Evolutionary conservation across 768 basidiomycete genomes (phyloP).

Genomic region (Gloeostereum incarnatum): DNA sequence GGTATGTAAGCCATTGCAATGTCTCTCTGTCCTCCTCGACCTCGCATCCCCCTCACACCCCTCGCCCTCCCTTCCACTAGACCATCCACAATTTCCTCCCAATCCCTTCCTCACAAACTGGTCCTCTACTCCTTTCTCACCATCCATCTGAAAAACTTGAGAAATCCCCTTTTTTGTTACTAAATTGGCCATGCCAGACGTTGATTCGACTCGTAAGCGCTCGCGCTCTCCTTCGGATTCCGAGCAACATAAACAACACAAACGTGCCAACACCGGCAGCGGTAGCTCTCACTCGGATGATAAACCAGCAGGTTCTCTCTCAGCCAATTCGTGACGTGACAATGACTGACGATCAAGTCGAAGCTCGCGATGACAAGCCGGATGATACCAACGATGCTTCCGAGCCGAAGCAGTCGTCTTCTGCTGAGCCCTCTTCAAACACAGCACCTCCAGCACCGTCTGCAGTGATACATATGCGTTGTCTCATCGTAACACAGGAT

Average conservation of each 20-base stretch:
- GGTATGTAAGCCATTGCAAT: neutral
- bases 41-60: neutral
- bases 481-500: conserved; percentile 97
- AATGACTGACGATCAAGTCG: conserved; percentile 47
- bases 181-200: conserved; percentile 79
- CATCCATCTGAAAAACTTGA: neutral
- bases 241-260: conserved; percentile 71
- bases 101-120: conserved; percentile 2
- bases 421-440: conserved; percentile 31
- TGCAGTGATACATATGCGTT: conserved; percentile 92
- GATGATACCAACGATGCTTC: conserved; percentile 23
- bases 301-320: conserved; percentile 37
- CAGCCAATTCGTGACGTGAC: conserved; percentile 51
- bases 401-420: conserved; percentile 7
- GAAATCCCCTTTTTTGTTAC: conserved; percentile 14
- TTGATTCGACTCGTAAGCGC: conserved; percentile 76
- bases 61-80: conserved; percentile 1
- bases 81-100: conserved; percentile 1
- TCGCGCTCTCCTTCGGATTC: conserved; percentile 80
- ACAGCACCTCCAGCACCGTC: conserved; percentile 46
- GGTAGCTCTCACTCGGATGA: conserved; percentile 56
- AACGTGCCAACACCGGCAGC: conserved; percentile 78
- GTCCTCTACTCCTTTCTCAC: neutral
- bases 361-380: conserved; percentile 19
- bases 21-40: neutral